Conservation (phyloP, 2,329 filamentous ascomycete genomes). For the Colletotrichum limetticola region DNA sequence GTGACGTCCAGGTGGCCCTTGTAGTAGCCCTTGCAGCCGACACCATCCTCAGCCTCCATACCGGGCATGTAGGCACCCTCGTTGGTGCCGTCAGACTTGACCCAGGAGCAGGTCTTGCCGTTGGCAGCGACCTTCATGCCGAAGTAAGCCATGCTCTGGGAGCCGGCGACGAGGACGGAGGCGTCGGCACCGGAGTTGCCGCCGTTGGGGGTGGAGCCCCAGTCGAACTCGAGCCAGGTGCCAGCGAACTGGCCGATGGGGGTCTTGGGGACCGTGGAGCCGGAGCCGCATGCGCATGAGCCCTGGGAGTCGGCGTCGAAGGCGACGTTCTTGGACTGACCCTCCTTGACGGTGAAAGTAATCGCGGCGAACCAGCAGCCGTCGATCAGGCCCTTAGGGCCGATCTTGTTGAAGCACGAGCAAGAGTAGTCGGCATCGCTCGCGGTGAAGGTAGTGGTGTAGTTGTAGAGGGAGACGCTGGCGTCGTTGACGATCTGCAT, state of each 20-base stretch:
- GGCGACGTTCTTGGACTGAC: constrained; percentile 53
- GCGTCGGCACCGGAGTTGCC: constrained; percentile 62
- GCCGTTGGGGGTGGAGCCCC: constrained; percentile 56
- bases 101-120: constrained; percentile 54
- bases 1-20: constrained; percentile 43
- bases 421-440: constrained; percentile 50
- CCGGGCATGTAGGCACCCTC: constrained; percentile 51
- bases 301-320: constrained; percentile 60
- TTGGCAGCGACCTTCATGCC: constrained; percentile 51
- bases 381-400: constrained; percentile 53
- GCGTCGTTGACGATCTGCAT: constrained; percentile 54
- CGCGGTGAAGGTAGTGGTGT: constrained; percentile 54
- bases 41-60: constrained; percentile 50
- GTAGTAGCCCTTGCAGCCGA: constrained; percentile 52
- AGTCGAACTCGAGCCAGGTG: constrained; percentile 64
- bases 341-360: constrained; percentile 51
- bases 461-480: constrained; percentile 54
- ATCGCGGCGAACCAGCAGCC: constrained; percentile 60
- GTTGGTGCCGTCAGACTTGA: constrained; percentile 46
- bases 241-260: constrained; percentile 52
- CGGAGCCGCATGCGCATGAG: constrained; percentile 55
- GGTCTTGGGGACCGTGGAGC: constrained; percentile 47
- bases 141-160: constrained; percentile 42
- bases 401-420: constrained; percentile 65
- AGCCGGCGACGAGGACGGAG: constrained; percentile 58